Conservation (phyloP, 352 stramenopile species). For the Globisporangium middletonii region DNA sequence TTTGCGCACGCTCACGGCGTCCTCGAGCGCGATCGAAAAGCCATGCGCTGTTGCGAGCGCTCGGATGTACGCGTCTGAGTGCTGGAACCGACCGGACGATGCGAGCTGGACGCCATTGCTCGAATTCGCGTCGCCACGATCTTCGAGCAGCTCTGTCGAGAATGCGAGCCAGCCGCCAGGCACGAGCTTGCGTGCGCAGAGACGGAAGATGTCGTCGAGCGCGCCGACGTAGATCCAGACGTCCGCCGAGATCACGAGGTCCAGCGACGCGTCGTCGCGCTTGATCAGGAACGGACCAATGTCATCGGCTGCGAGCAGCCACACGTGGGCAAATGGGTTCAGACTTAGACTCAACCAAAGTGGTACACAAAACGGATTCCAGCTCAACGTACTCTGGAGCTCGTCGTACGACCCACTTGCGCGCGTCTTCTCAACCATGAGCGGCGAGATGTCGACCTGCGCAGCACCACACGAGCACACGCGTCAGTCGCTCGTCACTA, state of each 20-base stretch:
- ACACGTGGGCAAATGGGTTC: too few species aligned
- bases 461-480: not conserved
- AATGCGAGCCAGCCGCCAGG: slow-evolving; percentile 48
- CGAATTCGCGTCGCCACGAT: not conserved
- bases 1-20: slow-evolving; percentile 58
- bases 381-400: slow-evolving; percentile 42
- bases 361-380: too few species aligned
- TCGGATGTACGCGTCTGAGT: slow-evolving; percentile 59
- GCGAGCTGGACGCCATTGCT: slow-evolving; percentile 43
- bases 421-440: slow-evolving; percentile 78
- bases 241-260: slow-evolving; percentile 71
- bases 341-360: not conserved
- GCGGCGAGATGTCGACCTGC: slow-evolving; percentile 71
- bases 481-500: not conserved
- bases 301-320: slow-evolving; percentile 26
- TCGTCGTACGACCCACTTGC: slow-evolving; percentile 62
- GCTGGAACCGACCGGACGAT: slow-evolving; percentile 70
- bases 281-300: slow-evolving; percentile 48
- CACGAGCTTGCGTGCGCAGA: slow-evolving; percentile 41
- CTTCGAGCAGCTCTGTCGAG: slow-evolving; percentile 51
- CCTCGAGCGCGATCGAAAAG: slow-evolving; percentile 32
- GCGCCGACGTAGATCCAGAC: slow-evolving; percentile 87
- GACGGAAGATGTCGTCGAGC: slow-evolving; percentile 50
- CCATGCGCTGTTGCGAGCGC: slow-evolving; percentile 27
- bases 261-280: slow-evolving; percentile 31